phyloP scores from a whole-genome alignment of 192 early-diverging fungal genomes.

The Umbelopsis sp. region DNA sequence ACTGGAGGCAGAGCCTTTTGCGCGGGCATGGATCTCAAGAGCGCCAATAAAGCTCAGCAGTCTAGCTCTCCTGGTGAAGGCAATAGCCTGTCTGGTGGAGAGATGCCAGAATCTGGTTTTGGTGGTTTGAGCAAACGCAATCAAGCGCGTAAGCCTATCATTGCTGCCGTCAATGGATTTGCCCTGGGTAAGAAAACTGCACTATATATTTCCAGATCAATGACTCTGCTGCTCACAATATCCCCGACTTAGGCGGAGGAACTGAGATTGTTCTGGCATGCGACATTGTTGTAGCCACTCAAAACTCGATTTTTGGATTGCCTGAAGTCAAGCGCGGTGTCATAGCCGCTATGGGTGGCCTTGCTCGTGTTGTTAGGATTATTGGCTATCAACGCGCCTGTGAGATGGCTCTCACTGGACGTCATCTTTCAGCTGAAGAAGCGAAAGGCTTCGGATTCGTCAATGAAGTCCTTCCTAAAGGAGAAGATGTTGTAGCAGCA shows the following conservation, averaged over 20 bases:
- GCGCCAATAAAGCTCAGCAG: slow-evolving; percentile 18
- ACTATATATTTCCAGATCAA: not conserved
- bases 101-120: slow-evolving; percentile 33
- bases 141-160: slow-evolving; percentile 40
- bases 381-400: slow-evolving; percentile 43
- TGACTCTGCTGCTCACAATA: not conserved
- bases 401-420: slow-evolving; percentile 44
- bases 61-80: not conserved
- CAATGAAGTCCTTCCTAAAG: slow-evolving; percentile 36
- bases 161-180: slow-evolving; percentile 49
- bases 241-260: slow-evolving; percentile 29
- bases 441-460: slow-evolving; percentile 42
- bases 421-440: slow-evolving; percentile 40
- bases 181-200: slow-evolving; percentile 35
- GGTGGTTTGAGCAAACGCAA: slow-evolving; percentile 41
- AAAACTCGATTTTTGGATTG: slow-evolving; percentile 42
- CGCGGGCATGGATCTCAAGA: slow-evolving; percentile 41
- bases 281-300: slow-evolving; percentile 45
- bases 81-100: not conserved
- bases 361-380: slow-evolving; percentile 34
- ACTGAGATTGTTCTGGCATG: slow-evolving; percentile 42
- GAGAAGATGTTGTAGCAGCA: slow-evolving; percentile 28
- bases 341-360: slow-evolving; percentile 37
- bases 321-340: slow-evolving; percentile 49
- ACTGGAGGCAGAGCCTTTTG: slow-evolving; percentile 41